Percentiles rank a stretch among this genome's conserved stretches.
Conservation (phyloP, 2,329 filamentous ascomycete genomes). For the Didymella exigua region DNA sequence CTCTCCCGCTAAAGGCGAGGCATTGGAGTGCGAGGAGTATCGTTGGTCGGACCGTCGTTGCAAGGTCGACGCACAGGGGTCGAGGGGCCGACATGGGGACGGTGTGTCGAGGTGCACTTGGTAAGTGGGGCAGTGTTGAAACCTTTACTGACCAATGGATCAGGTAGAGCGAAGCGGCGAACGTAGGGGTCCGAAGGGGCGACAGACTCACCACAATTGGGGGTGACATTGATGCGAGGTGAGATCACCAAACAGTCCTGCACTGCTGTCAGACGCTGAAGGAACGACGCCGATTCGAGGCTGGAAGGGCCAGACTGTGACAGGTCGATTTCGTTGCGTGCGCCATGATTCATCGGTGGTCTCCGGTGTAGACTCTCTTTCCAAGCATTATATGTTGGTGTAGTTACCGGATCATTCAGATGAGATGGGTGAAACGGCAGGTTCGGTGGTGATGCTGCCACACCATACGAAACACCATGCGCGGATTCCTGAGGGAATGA, state of each 20-base stretch:
- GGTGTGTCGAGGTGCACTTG: too few species aligned
- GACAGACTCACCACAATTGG: too few species aligned
- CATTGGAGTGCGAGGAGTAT: neutral
- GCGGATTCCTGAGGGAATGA: neutral
- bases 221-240: too few species aligned
- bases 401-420: neutral
- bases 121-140: too few species aligned
- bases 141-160: too few species aligned
- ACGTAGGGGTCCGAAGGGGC: too few species aligned
- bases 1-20: neutral
- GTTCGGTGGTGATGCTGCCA: neutral
- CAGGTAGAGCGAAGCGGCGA: too few species aligned
- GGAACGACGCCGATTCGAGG: neutral
- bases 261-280: neutral
- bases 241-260: too few species aligned
- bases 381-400: neutral
- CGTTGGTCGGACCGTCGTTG: neutral
- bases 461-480: neutral
- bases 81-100: too few species aligned
- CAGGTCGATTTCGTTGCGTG: neutral
- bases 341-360: neutral
- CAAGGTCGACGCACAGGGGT: neutral
- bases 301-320: neutral
- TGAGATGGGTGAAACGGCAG: neutral
- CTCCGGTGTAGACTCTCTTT: neutral